Evolutionary conservation across 1,284 basidiomycete genomes (phyloP).

Genomic region (Afroboletus lepidellus): DNA sequence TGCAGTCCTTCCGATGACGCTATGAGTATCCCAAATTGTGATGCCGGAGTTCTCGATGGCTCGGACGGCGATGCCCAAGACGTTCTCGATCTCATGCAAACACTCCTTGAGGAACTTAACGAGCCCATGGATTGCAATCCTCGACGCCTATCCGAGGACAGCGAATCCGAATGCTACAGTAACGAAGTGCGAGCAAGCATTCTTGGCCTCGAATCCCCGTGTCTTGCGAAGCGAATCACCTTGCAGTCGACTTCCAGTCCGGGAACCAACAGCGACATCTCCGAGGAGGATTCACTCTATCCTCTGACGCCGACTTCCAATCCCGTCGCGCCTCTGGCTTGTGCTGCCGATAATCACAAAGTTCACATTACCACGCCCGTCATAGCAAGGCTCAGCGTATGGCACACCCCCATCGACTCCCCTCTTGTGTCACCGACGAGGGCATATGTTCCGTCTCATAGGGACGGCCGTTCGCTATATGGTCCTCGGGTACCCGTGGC

Average conservation of each 20-base stretch:
- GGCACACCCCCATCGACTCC: neutral
- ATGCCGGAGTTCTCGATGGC: too few species aligned
- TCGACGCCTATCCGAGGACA: too few species aligned
- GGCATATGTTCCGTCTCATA: conserved; percentile 7
- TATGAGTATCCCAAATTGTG: too few species aligned
- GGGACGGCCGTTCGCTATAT: neutral
- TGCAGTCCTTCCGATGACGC: too few species aligned
- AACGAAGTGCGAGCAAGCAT: too few species aligned
- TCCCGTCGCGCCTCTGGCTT: neutral
- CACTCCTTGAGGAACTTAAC: too few species aligned
- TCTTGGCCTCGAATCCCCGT: too few species aligned
- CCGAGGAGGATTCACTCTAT: conserved; percentile 6
- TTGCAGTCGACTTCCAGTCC: neutral
- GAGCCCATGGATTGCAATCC: too few species aligned
- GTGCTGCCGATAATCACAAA: neutral
- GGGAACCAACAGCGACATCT: neutral
- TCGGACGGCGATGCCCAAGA: too few species aligned
- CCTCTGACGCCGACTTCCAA: conserved; percentile 15
- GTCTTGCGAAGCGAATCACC: neutral
- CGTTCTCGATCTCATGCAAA: too few species aligned
- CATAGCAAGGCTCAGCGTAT: neutral
- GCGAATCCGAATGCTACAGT: too few species aligned
- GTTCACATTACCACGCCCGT: neutral
- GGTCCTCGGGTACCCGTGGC: conserved; percentile 4
- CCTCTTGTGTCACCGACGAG: conserved; percentile 4